Conservation (phyloP, 352 stramenopile species). For the Phytophthora podocarpi region DNA sequence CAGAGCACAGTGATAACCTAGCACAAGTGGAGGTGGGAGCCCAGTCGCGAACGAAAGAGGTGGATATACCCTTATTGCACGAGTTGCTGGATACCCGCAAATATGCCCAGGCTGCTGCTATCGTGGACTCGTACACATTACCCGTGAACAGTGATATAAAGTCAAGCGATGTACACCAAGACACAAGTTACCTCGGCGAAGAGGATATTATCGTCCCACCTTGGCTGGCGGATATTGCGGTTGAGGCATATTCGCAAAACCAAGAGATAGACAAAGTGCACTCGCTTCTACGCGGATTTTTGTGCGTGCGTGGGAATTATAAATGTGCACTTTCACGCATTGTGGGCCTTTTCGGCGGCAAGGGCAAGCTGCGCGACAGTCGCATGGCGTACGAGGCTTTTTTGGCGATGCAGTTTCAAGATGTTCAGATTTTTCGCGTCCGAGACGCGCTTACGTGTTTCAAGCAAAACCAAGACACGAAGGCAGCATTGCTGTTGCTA, state of each 20-base stretch:
- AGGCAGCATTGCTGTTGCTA: conserved; percentile 40
- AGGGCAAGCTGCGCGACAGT: conserved; percentile 34
- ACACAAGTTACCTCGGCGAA: background rate
- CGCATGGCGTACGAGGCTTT: conserved; percentile 48
- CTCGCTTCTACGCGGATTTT: conserved; percentile 51
- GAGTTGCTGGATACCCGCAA: conserved; percentile 37
- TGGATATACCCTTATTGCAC: conserved; percentile 24
- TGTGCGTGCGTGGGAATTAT: conserved; percentile 33
- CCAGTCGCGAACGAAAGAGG: conserved; percentile 27
- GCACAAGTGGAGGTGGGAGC: background rate
- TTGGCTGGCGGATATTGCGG: conserved; percentile 41
- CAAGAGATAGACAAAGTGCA: conserved; percentile 54
- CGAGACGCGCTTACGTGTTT: conserved; percentile 51
- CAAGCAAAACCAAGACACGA: conserved; percentile 40
- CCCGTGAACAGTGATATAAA: conserved; percentile 28
- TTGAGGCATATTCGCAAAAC: conserved; percentile 45
- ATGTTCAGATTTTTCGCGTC: conserved; percentile 44
- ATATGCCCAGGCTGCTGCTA: conserved; percentile 39
- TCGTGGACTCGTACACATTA: conserved; percentile 34
- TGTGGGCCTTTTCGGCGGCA: conserved; percentile 25
- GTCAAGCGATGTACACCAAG: conserved; percentile 3
- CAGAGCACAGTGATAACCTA: background rate
- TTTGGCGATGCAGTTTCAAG: conserved; percentile 52
- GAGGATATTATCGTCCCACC: conserved; percentile 28
- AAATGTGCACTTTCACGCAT: conserved; percentile 38